Evolutionary conservation across 2,329 filamentous ascomycete genomes (phyloP), one percentile per base, ranked within the genome.

Genomic region (Phialocephala subalpina): DNA sequence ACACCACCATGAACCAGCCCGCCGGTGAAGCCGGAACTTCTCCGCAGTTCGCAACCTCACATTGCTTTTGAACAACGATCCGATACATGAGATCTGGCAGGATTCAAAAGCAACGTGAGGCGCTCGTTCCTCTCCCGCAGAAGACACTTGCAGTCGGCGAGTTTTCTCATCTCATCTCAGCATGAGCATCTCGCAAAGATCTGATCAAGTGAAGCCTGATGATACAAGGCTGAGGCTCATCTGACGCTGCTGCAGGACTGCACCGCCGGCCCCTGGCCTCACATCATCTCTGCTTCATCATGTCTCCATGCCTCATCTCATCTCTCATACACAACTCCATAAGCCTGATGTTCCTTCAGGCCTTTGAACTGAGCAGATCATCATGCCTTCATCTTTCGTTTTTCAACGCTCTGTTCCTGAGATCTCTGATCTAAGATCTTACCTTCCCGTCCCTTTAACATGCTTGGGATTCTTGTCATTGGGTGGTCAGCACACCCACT

Each of bases 141-240:
- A n/a, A 11, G 7, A 20, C 40, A 5, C 40, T 14, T 20, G 8
- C 40, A 20, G 20, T 22, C 45, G 20, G 45, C 12, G 20, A 22
- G 45, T 22, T 49, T n/a, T 22, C 20, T 49, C 45, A 20, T 22
- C 20, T 20, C 18, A 20, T 22, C 20, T 53, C 14, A 53, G 25
- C 49, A 53, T 53, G 49, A 53, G 9, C 27, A 49, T 36, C 9
- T 60, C 58, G 40, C 40, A 47, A 58, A 22, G 45, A 60, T 61
- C 49, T 53, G 45, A 18, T n/a, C 45, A 53, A 2, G 25, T 33
- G 22, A 33, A 29, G 49, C 49, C 49, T n/a, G 22, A 22, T 56
- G 52, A 63, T 45, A 65, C 64, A 65, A 67, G 63, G 60, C 67
- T 68, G 68, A 67, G 61, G 66, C 63, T 67, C 60, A 63, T 58